Evolutionary conservation across 768 basidiomycete genomes (phyloP), one percentile per base, ranked within the genome.

Genomic region (Chiua virens): DNA sequence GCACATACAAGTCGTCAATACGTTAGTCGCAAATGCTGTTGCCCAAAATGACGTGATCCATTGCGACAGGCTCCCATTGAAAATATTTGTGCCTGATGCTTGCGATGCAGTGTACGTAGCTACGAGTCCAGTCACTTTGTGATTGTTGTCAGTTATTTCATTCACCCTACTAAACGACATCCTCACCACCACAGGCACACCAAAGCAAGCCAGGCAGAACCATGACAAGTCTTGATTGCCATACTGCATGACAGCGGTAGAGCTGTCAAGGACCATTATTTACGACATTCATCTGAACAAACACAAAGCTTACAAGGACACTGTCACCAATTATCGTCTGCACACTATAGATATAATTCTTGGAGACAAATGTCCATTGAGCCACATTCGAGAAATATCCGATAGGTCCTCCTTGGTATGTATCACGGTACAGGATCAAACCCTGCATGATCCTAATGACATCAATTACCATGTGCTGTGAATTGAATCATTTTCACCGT

Each of bases 31-130:
- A 5, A 71, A 60, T 1, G 71, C 67, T 15, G 59, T 58, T 1
- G 58, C 52, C 51, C 66, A 73, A 37, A 70, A 70, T 11, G 68
- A 52, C 3, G 54, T 70, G 43, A 73, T 68, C 71, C 71, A 74
- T 10, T 47, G 50, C 0, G 56, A 51, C 1, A 63, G 56, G 17
- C 45, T 48, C 8, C 39, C 50, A 1, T 42, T 57, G 38, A 70
- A 73, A 30, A 71, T 34, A 34, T 34, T 17, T 8, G 14, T 34
- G 15, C 34, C 34, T 8, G 22, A 17, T 15, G 17, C 39, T 14
- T 46, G 52, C 15, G 45, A 42, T 40, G 44, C 52, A n/a, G 30
- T 37, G 28, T 42, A 34, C 7, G 25, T 27, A 21, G 40, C 28
- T 5, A 13, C 7, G 8, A 46, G 5, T 35, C 55, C 55, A 35